phyloP scores from a whole-genome alignment of 228 moss, liverwort and hornwort species.

The Sphagnum fallax region DNA sequence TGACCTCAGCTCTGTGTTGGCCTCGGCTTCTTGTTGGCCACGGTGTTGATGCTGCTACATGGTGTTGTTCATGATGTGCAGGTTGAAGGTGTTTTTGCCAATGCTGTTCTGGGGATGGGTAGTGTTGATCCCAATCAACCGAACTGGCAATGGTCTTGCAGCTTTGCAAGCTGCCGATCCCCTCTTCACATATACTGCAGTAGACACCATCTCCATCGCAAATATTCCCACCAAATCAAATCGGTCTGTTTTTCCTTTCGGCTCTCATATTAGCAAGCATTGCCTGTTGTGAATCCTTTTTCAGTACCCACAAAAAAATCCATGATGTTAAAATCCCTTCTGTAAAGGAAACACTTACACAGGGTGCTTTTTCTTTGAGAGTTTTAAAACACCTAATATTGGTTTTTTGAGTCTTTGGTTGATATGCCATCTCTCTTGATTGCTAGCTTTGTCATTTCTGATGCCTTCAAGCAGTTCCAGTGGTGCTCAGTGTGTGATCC shows the following conservation, averaged over 20 bases:
- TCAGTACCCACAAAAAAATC: too few species aligned
- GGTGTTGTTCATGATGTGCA: slow-evolving; percentile 10
- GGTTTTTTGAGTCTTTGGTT: too few species aligned
- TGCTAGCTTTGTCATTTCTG: too few species aligned
- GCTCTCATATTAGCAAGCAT: background rate
- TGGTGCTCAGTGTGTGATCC: too few species aligned
- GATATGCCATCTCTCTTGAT: too few species aligned
- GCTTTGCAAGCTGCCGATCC: background rate
- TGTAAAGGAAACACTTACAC: too few species aligned
- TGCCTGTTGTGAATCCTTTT: too few species aligned
- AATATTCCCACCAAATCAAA: slow-evolving; percentile 48
- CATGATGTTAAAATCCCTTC: too few species aligned
- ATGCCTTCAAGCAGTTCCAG: too few species aligned
- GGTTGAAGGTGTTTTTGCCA: slow-evolving; percentile 78
- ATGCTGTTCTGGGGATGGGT: slow-evolving; percentile 55
- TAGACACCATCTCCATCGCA: slow-evolving; percentile 75
- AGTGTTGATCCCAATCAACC: slow-evolving; percentile 71
- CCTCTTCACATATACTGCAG: slow-evolving; percentile 16
- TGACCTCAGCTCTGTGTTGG: background rate
- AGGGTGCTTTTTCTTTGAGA: too few species aligned
- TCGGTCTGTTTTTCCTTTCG: slow-evolving; percentile 24
- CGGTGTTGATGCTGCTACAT: background rate
- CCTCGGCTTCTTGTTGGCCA: background rate
- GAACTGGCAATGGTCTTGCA: slow-evolving; percentile 43
- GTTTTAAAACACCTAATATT: too few species aligned